Evolutionary conservation across 768 basidiomycete species (phyloP).

Genomic region (Termitomyces sp.): DNA sequence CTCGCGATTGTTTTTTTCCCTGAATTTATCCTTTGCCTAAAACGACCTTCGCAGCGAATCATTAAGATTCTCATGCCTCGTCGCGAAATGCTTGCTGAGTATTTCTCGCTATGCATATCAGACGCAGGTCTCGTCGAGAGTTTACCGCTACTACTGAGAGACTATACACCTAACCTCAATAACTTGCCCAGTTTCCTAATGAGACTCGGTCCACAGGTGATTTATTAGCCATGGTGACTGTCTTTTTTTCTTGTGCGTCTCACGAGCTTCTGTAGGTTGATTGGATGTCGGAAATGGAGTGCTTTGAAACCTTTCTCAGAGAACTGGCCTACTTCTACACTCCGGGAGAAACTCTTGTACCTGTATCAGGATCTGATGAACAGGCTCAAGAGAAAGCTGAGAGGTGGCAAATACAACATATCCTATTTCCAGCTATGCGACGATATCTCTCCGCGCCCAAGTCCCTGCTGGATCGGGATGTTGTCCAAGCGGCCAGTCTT

Average conservation of each 20-base stretch:
- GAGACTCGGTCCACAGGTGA: constrained; percentile 87
- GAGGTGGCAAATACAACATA: constrained; percentile 86
- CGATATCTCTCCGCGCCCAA: constrained; percentile 68
- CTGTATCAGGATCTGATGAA: constrained; percentile 19
- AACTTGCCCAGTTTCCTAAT: constrained; percentile 87
- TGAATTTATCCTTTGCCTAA: background rate
- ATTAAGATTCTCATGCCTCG: constrained; percentile 49
- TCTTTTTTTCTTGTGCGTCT: background rate
- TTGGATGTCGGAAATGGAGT: constrained; percentile 81
- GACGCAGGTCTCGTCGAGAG: constrained; percentile 62
- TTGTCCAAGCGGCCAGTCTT: constrained; percentile 84
- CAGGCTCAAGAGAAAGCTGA: constrained; percentile 50
- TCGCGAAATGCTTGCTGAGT: constrained; percentile 86
- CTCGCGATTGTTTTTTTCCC: constrained; percentile 1
- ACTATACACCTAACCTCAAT: constrained; percentile 88
- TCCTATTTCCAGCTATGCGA: constrained; percentile 83
- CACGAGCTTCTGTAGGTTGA: constrained; percentile 54
- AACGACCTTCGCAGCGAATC: constrained; percentile 45
- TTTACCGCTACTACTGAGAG: constrained; percentile 77
- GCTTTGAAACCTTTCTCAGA: constrained; percentile 79
- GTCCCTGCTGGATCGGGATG: constrained; percentile 61
- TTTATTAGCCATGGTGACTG: constrained; percentile 3
- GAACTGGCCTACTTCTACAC: constrained; percentile 92
- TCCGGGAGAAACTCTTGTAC: constrained; percentile 43
- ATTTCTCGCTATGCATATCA: constrained; percentile 77